Base-by-base conservation (phyloP, 305 asterid genomes). In the Vinca major region DNA sequence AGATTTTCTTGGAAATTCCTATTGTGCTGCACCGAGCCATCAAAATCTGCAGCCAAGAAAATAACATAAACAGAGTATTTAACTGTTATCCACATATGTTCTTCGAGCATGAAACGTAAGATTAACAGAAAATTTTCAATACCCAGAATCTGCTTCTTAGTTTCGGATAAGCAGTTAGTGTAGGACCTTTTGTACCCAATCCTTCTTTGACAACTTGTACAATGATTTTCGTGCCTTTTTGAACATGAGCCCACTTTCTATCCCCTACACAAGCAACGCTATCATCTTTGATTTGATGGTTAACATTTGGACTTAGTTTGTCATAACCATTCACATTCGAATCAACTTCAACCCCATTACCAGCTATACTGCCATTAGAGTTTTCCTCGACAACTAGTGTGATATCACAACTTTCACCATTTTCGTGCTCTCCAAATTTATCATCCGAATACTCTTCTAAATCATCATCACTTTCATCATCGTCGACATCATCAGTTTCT, bases 191-290 rank as follows among this genome's bases (percentile, higher is more conserved):
- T 14, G 95, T 83, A 52, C 99, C 99, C 82, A 94, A 74, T 75
- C 96, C 96, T 88, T 94, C 99, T 82, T 94, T 91, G 69, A 91
- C 84, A 84, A 93, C 99, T 81, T 94, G 99, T 50, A 88, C 97
- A 78, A 94, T 82, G 76, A 94, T 88, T 80, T 85, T 91, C 57
- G 96, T 87, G 81, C 97, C 96, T 77, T 81, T 84, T 50, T 71
- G 85, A 70, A 94, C 92, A 37, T 82, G 79, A 64, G 76, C 75
- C 96, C 93, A 89, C 77, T 83, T 87, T 69, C 78, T 83, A 80
- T 77, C 82, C 76, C 74, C 78, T 62, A 78, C 50, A 57, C 72
- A 60, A 16, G 39, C 53, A 80, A 56, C 65, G 70, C 71, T 73
- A 75, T 12, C 43, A 41, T 74, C 63, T 7, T 69, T 71, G 68